These are phyloP conservation scores for Acacia pycnantha DNA, from an alignment of 331 rosid genomes.

Conservation along the genomic window DNA sequence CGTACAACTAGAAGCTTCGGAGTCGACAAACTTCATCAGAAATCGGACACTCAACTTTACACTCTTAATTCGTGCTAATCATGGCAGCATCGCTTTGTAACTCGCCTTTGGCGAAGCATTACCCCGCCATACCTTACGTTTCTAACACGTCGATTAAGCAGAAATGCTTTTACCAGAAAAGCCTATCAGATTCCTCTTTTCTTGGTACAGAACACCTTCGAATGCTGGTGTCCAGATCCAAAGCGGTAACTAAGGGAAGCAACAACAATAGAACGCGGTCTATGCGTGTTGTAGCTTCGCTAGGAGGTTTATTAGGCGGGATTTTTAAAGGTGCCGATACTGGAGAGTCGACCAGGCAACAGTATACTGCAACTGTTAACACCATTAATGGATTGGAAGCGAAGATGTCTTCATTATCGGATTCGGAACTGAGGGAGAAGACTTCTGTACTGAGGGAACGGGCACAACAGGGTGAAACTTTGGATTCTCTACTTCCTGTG, in stretches of 20 bases:
- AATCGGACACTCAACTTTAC: constrained; percentile 3
- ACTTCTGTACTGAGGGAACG: constrained; percentile 61
- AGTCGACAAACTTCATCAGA: not conserved
- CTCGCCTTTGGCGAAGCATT: constrained; percentile 36
- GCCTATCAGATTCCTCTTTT: constrained; percentile 42
- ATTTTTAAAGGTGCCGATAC: constrained; percentile 79
- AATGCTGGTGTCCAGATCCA: constrained; percentile 18
- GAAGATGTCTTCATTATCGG: constrained; percentile 70
- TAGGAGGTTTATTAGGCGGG: constrained; percentile 85
- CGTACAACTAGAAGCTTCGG: constrained; percentile 5
- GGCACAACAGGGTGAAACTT: constrained; percentile 65
- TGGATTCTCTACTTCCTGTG: constrained; percentile 87
- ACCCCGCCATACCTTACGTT: constrained; percentile 40
- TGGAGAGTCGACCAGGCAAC: constrained; percentile 88
- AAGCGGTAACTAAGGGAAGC: constrained; percentile 27
- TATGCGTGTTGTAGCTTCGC: constrained; percentile 48
- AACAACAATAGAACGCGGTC: constrained; percentile 25
- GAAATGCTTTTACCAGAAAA: constrained; percentile 16
- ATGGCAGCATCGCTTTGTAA: constrained; percentile 56
- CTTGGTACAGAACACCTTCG: constrained; percentile 32
- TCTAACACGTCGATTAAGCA: constrained; percentile 28
- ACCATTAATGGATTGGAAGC: constrained; percentile 61
- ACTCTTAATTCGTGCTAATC: not conserved
- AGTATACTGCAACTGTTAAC: constrained; percentile 63
- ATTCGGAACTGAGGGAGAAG: constrained; percentile 74